phyloP scores from a whole-genome alignment of 306 rosid genomes.

The Vachellia collinsii region DNA sequence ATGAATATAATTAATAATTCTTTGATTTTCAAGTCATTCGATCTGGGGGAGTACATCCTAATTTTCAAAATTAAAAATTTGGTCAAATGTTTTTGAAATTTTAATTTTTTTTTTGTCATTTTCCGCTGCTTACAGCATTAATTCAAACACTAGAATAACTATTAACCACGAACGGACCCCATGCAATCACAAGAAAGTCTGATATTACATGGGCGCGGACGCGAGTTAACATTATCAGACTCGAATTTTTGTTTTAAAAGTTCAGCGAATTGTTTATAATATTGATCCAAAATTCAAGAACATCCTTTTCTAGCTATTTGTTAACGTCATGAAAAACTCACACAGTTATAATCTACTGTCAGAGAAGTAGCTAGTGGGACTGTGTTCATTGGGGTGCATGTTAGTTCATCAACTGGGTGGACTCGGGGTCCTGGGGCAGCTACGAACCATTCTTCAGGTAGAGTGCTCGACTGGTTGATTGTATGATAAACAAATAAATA shows the following conservation, averaged over 20 bases:
- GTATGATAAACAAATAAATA: background rate
- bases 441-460: background rate
- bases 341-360: background rate
- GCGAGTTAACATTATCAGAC: background rate
- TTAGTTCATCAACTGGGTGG: constrained; percentile 16
- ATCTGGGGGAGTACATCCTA: background rate
- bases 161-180: too few relatives aligned
- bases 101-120: background rate
- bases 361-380: background rate
- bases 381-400: background rate
- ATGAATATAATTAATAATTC: background rate
- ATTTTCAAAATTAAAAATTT: background rate
- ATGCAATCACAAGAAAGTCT: background rate
- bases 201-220: background rate
- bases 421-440: background rate
- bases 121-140: background rate
- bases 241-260: background rate
- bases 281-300: background rate
- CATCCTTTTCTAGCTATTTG: background rate
- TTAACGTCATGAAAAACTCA: background rate
- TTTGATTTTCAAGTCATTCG: background rate
- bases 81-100: background rate
- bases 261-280: background rate
- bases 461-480: background rate
- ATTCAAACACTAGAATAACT: too few relatives aligned